A percentile compares a stretch with the other conserved stretches of the same genome.
phyloP scores from a whole-genome alignment of 768 basidiomycete genomes.

The Panaeolus papilionaceus region DNA sequence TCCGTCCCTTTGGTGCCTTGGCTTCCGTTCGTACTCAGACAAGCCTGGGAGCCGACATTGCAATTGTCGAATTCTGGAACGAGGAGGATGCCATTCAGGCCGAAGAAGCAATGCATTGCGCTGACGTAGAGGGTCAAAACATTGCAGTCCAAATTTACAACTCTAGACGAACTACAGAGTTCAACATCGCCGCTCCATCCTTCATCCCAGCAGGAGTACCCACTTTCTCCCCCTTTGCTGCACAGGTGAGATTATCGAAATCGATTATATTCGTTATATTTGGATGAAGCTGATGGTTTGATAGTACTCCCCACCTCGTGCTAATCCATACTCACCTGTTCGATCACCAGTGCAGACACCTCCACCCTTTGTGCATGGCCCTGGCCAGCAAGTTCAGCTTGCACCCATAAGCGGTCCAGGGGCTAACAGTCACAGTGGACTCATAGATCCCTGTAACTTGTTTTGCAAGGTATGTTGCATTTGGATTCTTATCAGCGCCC shows the following conservation, averaged over 20 bases:
- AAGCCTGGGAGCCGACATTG: slow-evolving; percentile 53
- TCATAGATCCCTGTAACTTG: slow-evolving; percentile 90
- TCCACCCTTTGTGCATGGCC: slow-evolving; percentile 78
- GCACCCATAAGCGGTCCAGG: slow-evolving; percentile 79
- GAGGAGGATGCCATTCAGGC: slow-evolving; percentile 84
- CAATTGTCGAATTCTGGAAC: slow-evolving; percentile 85
- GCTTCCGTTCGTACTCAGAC: slow-evolving; percentile 78
- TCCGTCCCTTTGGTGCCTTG: slow-evolving; percentile 84
- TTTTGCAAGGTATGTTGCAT: slow-evolving; percentile 75
- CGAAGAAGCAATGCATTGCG: slow-evolving; percentile 84
- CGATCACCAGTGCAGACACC: slow-evolving; percentile 50
- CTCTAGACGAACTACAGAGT: slow-evolving; percentile 69
- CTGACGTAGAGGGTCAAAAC: slow-evolving; percentile 83
- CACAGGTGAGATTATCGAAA: slow-evolving; percentile 49
- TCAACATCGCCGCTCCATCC: slow-evolving; percentile 74
- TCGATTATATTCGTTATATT: slow-evolving; percentile 13
- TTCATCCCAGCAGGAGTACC: slow-evolving; percentile 73
- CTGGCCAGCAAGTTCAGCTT: slow-evolving; percentile 89
- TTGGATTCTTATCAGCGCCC: slow-evolving; percentile 18
- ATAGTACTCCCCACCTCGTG: slow-evolving; percentile 75
- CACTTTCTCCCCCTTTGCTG: slow-evolving; percentile 64
- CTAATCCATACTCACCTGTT: slow-evolving; percentile 51
- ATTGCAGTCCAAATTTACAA: slow-evolving; percentile 85
- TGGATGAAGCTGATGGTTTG: slow-evolving; percentile 10
- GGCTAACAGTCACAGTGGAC: slow-evolving; percentile 82